A percentile compares a stretch with the other conserved stretches of the same genome.
Evolutionary conservation across 192 early-diverging fungal species (phyloP).

Genomic region (Geranomyces variabilis): DNA sequence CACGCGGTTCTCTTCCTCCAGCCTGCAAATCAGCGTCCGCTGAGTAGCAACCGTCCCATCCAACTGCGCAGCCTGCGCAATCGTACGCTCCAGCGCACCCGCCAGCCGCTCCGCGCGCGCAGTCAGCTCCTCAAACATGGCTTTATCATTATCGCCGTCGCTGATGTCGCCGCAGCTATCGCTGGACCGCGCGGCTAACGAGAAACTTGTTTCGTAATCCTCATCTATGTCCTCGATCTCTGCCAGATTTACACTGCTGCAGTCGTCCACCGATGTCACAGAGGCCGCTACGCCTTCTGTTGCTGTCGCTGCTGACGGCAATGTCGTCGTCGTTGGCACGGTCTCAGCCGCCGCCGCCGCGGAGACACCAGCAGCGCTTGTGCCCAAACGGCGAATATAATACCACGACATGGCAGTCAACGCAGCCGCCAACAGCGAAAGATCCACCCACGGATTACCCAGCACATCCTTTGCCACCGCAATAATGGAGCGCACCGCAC

Average conservation of each 20-base stretch:
- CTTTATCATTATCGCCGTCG: not conserved
- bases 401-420: conserved; percentile 19
- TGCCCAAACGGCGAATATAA: conserved; percentile 18
- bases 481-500: conserved; percentile 1
- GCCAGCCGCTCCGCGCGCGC: conserved; percentile 23
- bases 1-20: conserved; percentile 28
- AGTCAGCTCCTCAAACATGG: not conserved
- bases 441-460: conserved; percentile 29
- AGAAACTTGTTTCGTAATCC: not conserved
- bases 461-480: conserved; percentile 20
- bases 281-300: too few relatives aligned
- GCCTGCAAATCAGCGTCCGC: not conserved
- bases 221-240: not conserved
- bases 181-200: too few relatives aligned
- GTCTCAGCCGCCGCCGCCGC: not conserved
- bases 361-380: not conserved
- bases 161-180: not conserved
- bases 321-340: too few relatives aligned
- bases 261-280: too few relatives aligned
- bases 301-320: too few relatives aligned
- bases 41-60: conserved; percentile 3
- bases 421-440: conserved; percentile 14
- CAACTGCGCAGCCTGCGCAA: conserved; percentile 10
- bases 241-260: not conserved
- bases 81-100: conserved; percentile 13